These are phyloP conservation scores for Cocos nucifera DNA, from an alignment of 176 grass and related monocot species.

Conservation along the genomic window DNA sequence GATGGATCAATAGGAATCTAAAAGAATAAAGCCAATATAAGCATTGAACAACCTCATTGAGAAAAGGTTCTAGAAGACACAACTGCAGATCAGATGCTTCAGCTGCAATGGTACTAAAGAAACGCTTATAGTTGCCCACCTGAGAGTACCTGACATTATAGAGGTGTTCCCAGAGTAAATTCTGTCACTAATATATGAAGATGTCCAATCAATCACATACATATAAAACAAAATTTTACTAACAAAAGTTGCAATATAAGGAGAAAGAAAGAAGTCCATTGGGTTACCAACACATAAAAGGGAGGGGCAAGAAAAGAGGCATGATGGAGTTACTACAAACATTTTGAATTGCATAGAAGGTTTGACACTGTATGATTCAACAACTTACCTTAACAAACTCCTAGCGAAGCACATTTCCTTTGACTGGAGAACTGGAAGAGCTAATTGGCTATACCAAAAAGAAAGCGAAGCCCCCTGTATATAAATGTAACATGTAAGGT, in stretches of 20 bases:
- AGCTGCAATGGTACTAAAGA: conserved; percentile 58
- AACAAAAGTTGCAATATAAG: neutral
- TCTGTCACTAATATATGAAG: no score
- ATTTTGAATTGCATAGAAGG: no score
- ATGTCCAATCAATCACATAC: no score
- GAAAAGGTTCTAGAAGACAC: conserved; percentile 71
- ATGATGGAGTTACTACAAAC: no score
- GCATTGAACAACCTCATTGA: conserved; percentile 49
- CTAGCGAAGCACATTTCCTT: conserved; percentile 87
- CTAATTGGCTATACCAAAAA: conserved; percentile 68
- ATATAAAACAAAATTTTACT: neutral
- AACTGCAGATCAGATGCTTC: conserved; percentile 76
- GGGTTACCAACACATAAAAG: neutral
- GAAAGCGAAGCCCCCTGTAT: conserved; percentile 70
- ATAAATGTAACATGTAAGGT: conserved; percentile 11
- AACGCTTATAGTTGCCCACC: conserved; percentile 81
- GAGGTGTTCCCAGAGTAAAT: no score
- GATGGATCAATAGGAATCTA: neutral
- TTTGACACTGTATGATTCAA: neutral
- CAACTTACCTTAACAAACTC: conserved; percentile 63
- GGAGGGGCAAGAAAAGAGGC: neutral
- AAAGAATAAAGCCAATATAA: neutral
- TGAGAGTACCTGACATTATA: conserved; percentile 37
- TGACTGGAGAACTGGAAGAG: conserved; percentile 34
- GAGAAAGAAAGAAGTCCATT: neutral